Base-by-base conservation (phyloP, 2,329 filamentous ascomycete genomes). In the Cytospora chrysosperma region DNA sequence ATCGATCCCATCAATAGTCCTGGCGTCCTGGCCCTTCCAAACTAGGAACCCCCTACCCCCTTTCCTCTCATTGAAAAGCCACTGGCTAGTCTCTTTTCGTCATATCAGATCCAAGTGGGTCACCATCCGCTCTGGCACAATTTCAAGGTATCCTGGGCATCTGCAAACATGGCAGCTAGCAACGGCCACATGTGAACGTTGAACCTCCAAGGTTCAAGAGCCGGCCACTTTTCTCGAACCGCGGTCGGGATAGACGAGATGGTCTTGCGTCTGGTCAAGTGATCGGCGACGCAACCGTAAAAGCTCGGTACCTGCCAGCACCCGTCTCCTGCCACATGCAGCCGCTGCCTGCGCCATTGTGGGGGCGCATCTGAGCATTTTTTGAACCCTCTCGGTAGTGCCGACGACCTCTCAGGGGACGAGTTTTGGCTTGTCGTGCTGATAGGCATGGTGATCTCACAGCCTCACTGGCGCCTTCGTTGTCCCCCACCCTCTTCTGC, bases 31-130 rank as follows among this genome's bases (percentile, higher is more conserved):
- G 7, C 37, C 10, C 17, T 34, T 7, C 32, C 15, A 3, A 30
- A 30, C 28, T 4, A 30, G 28, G 28, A 30, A 30, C 32, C 32
- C 32, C 32, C 32, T 10, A 5, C 32, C 32, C 13, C 10, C 32
- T 15, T 19, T 19, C 37, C 19, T 8, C 19, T 17, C 12, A 37
- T 19, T 19, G 34, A 24, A 37, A 10, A 52, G 32, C 24, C 49
- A 59, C 43, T 59, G 57, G n/a, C 57, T 24, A 59, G 57, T 59
- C 49, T 15, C 24, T 51, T 43, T 59, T 15, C 32, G 49, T 28
- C 50, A 28, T 32, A 37, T 19, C 50, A 47, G 40, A 52, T 54
- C 50, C 34, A 32, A 40, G 15, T 54, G 50, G 24, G 58, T 54
- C 34, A 17, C 21, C 19, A 27, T n/a, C 26, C 50, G 43, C n/a